phyloP scores from a whole-genome alignment of 108 stramenopile genomes.

The Pseudonitzschia delicatissima region DNA sequence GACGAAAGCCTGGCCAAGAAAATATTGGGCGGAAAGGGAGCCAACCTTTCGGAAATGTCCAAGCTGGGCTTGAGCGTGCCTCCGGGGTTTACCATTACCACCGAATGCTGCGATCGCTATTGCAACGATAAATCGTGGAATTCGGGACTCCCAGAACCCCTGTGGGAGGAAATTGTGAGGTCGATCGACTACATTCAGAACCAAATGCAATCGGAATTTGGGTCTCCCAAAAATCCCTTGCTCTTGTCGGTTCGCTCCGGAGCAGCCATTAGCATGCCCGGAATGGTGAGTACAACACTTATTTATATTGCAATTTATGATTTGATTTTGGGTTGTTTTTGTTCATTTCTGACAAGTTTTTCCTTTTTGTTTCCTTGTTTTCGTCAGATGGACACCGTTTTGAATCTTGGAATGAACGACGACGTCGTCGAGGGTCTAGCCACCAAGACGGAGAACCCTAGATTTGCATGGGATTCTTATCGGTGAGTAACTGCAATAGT shows the following conservation, averaged over 20 bases:
- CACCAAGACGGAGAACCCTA: conserved; percentile 60
- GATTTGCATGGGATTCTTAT: conserved; percentile 82
- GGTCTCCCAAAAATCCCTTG: conserved; percentile 52
- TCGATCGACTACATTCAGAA: conserved; percentile 36
- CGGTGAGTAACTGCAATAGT: no score
- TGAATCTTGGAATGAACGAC: conserved; percentile 85
- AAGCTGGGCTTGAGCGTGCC: conserved; percentile 71
- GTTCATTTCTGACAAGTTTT: neutral
- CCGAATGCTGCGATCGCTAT: conserved; percentile 50
- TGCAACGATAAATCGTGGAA: conserved; percentile 32
- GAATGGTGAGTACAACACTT: conserved; percentile 70
- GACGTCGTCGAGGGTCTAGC: conserved; percentile 69
- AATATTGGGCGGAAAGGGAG: conserved; percentile 74
- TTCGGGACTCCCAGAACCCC: conserved; percentile 35
- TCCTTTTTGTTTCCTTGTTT: conserved; percentile 10
- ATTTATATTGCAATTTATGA: conserved; percentile 33
- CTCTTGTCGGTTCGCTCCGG: conserved; percentile 64
- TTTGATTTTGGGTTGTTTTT: neutral
- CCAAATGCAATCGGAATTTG: conserved; percentile 59
- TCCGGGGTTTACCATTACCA: conserved; percentile 75
- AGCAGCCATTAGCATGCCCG: conserved; percentile 70
- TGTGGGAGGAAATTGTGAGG: conserved; percentile 43
- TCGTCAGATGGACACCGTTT: conserved; percentile 65
- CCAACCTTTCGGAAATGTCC: conserved; percentile 71
- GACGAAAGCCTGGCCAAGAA: conserved; percentile 12